A percentile compares a stretch with the other conserved stretches of the same genome.
phyloP scores from a whole-genome alignment of 176 grass and related monocot genomes.

The Musa beccarii region DNA sequence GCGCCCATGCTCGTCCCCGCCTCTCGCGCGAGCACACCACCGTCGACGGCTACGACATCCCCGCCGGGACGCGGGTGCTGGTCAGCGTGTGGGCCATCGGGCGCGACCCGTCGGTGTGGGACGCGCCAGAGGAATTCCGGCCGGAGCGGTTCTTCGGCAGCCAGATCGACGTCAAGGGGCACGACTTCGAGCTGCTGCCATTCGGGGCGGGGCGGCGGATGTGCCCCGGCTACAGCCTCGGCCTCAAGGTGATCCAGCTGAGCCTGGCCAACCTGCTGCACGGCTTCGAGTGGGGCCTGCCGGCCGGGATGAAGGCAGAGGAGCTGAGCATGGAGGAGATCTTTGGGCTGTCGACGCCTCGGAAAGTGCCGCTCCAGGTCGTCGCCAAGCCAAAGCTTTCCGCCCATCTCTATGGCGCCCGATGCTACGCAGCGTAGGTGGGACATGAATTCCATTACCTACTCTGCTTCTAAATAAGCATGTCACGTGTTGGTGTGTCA shows the following conservation, averaged over 20 bases:
- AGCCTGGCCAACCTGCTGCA: slow-evolving; percentile 46
- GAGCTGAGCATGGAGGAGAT: slow-evolving; percentile 18
- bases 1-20: slow-evolving; percentile 43
- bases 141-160: slow-evolving; percentile 30
- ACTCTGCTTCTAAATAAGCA: too few species aligned
- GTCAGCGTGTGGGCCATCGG: slow-evolving; percentile 56
- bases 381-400: slow-evolving; percentile 1
- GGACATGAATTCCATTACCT: too few species aligned
- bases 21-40: slow-evolving; percentile 30
- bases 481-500: too few species aligned
- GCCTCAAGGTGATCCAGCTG: slow-evolving; percentile 39
- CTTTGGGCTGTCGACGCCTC: slow-evolving; percentile 11
- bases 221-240: slow-evolving; percentile 46
- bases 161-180: slow-evolving; percentile 36
- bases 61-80: slow-evolving; percentile 32
- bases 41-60: slow-evolving; percentile 48
- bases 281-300: slow-evolving; percentile 42
- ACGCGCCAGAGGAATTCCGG: slow-evolving; percentile 38
- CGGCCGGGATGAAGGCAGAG: slow-evolving; percentile 17
- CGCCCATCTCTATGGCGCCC: background rate
- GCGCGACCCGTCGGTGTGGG: slow-evolving; percentile 50
- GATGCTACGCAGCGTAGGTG: too few species aligned
- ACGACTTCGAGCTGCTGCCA: slow-evolving; percentile 49
- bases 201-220: slow-evolving; percentile 53
- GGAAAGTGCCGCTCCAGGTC: background rate